phyloP scores from a whole-genome alignment of 2,329 filamentous ascomycete genomes.

The Massarina eburnea region DNA sequence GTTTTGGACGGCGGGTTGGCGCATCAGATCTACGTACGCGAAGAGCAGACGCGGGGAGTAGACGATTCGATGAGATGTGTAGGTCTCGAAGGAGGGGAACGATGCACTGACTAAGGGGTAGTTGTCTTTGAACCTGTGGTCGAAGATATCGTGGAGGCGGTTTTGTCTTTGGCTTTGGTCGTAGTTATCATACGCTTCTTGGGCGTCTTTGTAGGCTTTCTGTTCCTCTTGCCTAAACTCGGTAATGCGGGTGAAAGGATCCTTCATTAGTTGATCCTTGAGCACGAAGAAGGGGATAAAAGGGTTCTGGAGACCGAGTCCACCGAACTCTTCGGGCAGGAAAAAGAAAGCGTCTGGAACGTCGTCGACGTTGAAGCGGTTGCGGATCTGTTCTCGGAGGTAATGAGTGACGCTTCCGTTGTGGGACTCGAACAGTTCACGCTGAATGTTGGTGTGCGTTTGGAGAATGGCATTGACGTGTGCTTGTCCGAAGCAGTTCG shows the following conservation, averaged over 20 bases:
- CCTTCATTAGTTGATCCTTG: constrained; percentile 9
- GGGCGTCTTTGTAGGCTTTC: constrained; percentile 32
- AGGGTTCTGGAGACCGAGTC: constrained; percentile 50
- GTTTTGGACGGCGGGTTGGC: constrained; percentile 1
- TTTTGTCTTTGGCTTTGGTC: constrained; percentile 10
- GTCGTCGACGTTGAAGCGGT: constrained; percentile 53
- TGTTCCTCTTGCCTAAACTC: constrained; percentile 41
- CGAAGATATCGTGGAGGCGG: constrained; percentile 5
- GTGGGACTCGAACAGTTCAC: constrained; percentile 42
- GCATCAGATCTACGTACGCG: constrained; percentile 10
- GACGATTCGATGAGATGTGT: constrained; percentile 5
- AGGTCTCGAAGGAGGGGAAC: constrained; percentile 12
- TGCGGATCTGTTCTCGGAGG: constrained; percentile 49
- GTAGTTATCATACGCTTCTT: constrained; percentile 27
- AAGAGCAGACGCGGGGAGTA: constrained; percentile 1
- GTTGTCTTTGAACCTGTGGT: background rate
- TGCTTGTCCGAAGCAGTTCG: constrained; percentile 51
- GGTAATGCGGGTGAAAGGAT: constrained; percentile 44
- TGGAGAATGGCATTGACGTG: constrained; percentile 54
- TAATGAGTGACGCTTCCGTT: constrained; percentile 21
- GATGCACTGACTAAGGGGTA: background rate
- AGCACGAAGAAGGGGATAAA: constrained; percentile 50
- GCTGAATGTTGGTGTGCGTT: constrained; percentile 50
- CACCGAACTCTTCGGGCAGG: constrained; percentile 51
- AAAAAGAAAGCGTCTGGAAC: constrained; percentile 54